Conservation (phyloP, 2,329 filamentous ascomycete genomes). For the Trichoderma polysporum region DNA sequence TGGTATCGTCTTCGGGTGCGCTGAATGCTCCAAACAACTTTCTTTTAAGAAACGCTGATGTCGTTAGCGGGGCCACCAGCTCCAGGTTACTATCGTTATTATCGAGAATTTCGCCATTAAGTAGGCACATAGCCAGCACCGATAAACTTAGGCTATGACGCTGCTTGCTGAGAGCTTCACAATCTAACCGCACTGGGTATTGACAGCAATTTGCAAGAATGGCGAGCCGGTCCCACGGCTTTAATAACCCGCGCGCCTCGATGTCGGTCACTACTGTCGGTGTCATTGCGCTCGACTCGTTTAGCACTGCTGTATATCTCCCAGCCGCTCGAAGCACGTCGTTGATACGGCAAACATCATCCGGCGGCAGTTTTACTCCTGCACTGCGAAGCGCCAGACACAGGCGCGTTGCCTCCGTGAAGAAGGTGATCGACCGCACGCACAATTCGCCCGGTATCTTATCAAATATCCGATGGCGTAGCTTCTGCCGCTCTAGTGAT, state of each 20-base stretch:
- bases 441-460: too few species aligned
- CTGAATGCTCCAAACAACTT: too few species aligned
- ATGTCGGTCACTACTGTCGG: slow-evolving; percentile 30
- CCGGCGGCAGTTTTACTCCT: too few species aligned
- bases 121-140: slow-evolving; percentile 30
- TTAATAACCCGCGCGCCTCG: slow-evolving; percentile 22
- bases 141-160: slow-evolving; percentile 29
- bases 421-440: too few species aligned
- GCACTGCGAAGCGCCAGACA: too few species aligned
- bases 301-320: too few species aligned
- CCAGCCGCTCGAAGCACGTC: too few species aligned
- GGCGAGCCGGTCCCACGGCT: slow-evolving; percentile 31
- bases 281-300: slow-evolving; percentile 29
- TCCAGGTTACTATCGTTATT: slow-evolving; percentile 29
- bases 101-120: slow-evolving; percentile 37
- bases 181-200: slow-evolving; percentile 31
- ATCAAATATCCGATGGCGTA: too few species aligned
- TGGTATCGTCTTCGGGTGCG: not conserved
- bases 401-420: too few species aligned
- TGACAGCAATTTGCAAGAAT: slow-evolving; percentile 37
- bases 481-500: not conserved
- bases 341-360: too few species aligned
- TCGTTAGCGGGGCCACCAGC: not conserved
- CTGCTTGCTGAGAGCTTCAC: slow-evolving; percentile 20
- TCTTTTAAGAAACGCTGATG: not conserved